Conservation (phyloP, 768 basidiomycete genomes). For the Suillus decipiens region DNA sequence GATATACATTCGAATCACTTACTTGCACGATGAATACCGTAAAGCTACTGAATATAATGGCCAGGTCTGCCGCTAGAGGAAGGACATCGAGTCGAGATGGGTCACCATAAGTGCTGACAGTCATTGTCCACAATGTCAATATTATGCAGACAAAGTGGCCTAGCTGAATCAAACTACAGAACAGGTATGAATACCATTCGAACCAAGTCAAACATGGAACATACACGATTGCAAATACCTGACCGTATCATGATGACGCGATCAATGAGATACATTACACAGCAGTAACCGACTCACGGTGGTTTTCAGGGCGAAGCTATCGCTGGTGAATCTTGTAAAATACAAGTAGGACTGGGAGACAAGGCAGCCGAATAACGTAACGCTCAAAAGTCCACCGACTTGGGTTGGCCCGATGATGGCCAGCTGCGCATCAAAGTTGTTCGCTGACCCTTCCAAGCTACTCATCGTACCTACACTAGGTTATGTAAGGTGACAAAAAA, state of each 20-base stretch:
- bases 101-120: constrained; percentile 4
- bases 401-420: constrained; percentile 14
- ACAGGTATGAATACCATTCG: background rate
- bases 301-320: constrained; percentile 6
- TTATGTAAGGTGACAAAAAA: no score
- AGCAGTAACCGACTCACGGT: background rate
- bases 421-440: background rate
- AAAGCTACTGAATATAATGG: background rate
- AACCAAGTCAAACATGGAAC: background rate
- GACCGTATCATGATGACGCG: background rate
- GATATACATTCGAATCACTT: background rate
- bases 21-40: constrained; percentile 7
- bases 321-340: constrained; percentile 11
- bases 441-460: background rate
- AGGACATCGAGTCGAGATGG: constrained; percentile 1
- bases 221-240: constrained; percentile 7
- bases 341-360: constrained; percentile 16
- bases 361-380: constrained; percentile 17
- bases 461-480: background rate
- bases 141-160: constrained; percentile 6
- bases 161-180: constrained; percentile 5
- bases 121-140: constrained; percentile 10
- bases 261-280: background rate
- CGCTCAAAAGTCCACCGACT: constrained; percentile 13
- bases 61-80: constrained; percentile 5